A percentile compares a stretch with the other conserved stretches of the same genome.
Evolutionary conservation across 2,329 filamentous ascomycete species (phyloP).

Genomic region (Fusarium guadeloupense): DNA sequence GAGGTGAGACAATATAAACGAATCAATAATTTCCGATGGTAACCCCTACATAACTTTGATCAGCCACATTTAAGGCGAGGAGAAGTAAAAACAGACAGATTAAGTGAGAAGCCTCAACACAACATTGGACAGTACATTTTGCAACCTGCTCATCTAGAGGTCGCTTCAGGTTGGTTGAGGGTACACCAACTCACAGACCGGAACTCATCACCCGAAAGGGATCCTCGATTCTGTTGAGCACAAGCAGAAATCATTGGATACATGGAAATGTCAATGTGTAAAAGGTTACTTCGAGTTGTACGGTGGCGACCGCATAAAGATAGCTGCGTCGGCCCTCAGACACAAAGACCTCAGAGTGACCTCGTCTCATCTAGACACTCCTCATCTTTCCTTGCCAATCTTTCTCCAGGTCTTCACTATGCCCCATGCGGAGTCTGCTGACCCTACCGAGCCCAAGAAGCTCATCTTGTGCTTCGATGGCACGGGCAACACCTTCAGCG

Average conservation of each 20-base stretch:
- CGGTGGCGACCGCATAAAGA: slow-evolving; percentile 11
- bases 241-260: not conserved
- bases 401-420: slow-evolving; percentile 6
- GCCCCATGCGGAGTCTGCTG: slow-evolving; percentile 23
- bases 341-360: not conserved
- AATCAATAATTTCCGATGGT: slow-evolving; percentile 14
- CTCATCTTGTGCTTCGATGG: slow-evolving; percentile 61
- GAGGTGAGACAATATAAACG: not conserved
- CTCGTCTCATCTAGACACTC: not conserved
- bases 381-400: not conserved
- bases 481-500: slow-evolving; percentile 58
- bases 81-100: not conserved
- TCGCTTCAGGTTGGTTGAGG: not conserved
- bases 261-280: not conserved
- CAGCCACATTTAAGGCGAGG: not conserved
- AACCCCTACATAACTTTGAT: not conserved
- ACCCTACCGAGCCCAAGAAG: slow-evolving; percentile 47
- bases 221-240: not conserved
- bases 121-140: not conserved
- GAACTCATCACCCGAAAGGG: not conserved
- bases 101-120: not conserved
- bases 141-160: not conserved
- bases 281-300: not conserved
- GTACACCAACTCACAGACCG: slow-evolving; percentile 6
- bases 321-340: slow-evolving; percentile 10